Base-by-base conservation (phyloP, 1,284 basidiomycete species). In the Peniophora sp. region DNA sequence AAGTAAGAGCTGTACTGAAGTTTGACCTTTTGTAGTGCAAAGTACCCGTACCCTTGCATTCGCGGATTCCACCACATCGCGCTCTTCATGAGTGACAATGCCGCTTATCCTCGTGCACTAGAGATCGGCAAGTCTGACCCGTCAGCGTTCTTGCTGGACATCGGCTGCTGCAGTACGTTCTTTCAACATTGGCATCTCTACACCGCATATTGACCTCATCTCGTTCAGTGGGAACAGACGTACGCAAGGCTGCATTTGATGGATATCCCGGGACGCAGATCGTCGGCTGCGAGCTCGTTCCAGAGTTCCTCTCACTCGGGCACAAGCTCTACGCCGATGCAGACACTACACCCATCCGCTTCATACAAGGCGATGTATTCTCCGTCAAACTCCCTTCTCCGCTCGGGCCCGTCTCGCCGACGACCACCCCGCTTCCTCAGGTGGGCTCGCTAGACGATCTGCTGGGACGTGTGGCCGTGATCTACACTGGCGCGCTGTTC, bases 181-280 rank as follows among this genome's bases (percentile, higher is more conserved):
- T 32, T 32, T 12, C 27, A n/a, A n/a, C n/a, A n/a, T n/a, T n/a
- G n/a, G 27, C 27, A 32, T 32, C 27, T n/a, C n/a, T n/a, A 32
- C 27, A 12, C 27, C 27, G 27, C 27, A 32, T 32, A n/a, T n/a
- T n/a, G 6, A 32, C 12, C 27, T 32, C 27, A 12, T 32, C 27
- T 32, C 27, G 17, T n/a, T 34, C 12, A 61, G 60, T 63, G 61
- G 61, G 59, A 2, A 64, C 61, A 1, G 63, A 64, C 45, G 52
- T 63, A 1, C 60, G 60, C 20, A 54, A 59, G 38, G 49, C 61
- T 6, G 54, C 55, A 9, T 45, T 50, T 2, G 59, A 59, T n/a
- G 63, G 61, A 3, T 64, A 58, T 50, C 58, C 57, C 10, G 49
- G 52, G 20, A 36, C 44, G 5, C 54, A 53, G 19, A 43, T 61